Conservation (phyloP, 2,329 filamentous ascomycete species). For the Sporothrix brunneoviolacea region DNA sequence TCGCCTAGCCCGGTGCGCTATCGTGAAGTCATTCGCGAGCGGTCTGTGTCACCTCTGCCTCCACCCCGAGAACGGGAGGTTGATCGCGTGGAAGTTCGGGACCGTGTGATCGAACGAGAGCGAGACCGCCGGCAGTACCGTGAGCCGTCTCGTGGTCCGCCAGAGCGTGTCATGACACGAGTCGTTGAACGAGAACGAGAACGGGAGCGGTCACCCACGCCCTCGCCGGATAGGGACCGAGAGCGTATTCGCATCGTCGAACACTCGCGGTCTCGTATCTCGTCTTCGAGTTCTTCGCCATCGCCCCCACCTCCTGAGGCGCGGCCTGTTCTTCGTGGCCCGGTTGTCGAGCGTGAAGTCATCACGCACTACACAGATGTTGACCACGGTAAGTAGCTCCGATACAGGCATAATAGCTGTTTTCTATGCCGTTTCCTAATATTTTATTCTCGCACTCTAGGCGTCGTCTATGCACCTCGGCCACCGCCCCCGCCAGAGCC, state of each 20-base stretch:
- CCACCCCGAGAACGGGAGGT: conserved; percentile 27
- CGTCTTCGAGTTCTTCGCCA: conserved; percentile 41
- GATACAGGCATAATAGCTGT: background rate
- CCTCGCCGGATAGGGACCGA: conserved; percentile 35
- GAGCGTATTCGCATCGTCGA: conserved; percentile 44
- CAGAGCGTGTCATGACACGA: conserved; percentile 25
- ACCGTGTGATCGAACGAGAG: conserved; percentile 20
- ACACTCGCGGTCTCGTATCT: conserved; percentile 37
- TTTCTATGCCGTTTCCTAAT: background rate
- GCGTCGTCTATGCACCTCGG: conserved; percentile 40
- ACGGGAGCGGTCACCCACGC: conserved; percentile 39
- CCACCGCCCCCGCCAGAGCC: conserved; percentile 45
- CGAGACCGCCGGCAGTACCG: conserved; percentile 12
- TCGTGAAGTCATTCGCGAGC: conserved; percentile 37
- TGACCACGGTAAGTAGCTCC: conserved; percentile 63
- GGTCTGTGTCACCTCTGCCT: conserved; percentile 35
- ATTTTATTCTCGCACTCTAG: conserved; percentile 25
- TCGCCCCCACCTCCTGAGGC: conserved; percentile 43
- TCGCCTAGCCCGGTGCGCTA: conserved; percentile 35
- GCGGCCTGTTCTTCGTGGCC: conserved; percentile 61
- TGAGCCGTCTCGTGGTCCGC: conserved; percentile 7
- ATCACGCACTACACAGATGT: conserved; percentile 85
- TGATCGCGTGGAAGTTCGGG: conserved; percentile 25
- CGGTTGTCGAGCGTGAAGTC: conserved; percentile 79
- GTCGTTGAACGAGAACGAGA: conserved; percentile 38